Base-by-base conservation (phyloP, 2,329 filamentous ascomycete genomes). In the Corynespora cassiicola region DNA sequence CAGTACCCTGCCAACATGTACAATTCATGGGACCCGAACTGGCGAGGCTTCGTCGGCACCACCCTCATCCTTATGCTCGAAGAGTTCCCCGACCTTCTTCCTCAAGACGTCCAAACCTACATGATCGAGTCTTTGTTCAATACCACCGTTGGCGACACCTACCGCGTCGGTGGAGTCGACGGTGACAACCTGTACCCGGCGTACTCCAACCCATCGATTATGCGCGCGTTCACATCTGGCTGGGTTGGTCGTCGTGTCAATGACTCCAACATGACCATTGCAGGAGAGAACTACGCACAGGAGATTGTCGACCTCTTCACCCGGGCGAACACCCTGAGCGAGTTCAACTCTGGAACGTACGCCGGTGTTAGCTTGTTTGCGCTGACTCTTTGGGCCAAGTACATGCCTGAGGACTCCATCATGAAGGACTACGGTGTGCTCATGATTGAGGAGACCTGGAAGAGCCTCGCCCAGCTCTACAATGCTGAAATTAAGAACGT, bases 281-380 rank as follows among this genome's bases (percentile, higher is more conserved):
- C 78, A 0, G 81, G 81, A 17, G 81, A 86, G 51, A 54, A 51
- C 0, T 80, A 83, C 46, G 82, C 80, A 0, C 58, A 73, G 26
- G 72, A 81, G 7, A 71, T 85, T 26, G 69, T 85, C 6, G 70
- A 77, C 19, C 70, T 86, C 0, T 86, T 84, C 47, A 69, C 76
- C 42, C 68, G 71, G 5, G 72, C 75, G 36, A 67, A 77, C 43
- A 85, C 81, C 0, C 70, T 86, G 1, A 82, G 79, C 2, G 81
- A 85, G 49, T 85, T 83, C 61, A 84, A 84, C 51, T 77, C 75
- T 0, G 78, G 78, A 4, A 86, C 82, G 0, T 86, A 86, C 51
- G 78, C 79, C 0, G 82, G 82, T 0, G 78, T 86, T 0, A 81
- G 79, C 0, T 66, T 86, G 3, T 82, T 74, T 31, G 82, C 78